A percentile compares a stretch with the other conserved stretches of the same genome.
phyloP scores from a whole-genome alignment of 768 basidiomycete genomes.

The Phaeotremella skinneri region DNA sequence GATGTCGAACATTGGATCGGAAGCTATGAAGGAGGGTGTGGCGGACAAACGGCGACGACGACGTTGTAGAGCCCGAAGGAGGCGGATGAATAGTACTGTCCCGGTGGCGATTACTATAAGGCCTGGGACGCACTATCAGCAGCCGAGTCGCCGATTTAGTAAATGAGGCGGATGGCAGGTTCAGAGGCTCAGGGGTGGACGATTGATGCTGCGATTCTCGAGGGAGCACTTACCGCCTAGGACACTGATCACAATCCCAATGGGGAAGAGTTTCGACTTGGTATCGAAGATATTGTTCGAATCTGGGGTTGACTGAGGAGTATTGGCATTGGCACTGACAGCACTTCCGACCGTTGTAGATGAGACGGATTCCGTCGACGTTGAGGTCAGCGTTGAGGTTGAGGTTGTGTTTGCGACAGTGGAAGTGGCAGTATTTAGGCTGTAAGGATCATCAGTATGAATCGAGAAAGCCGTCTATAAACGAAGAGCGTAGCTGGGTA shows the following conservation, averaged over 20 bases:
- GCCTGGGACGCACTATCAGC: slow-evolving; percentile 14
- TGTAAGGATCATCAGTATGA: no score
- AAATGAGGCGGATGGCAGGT: neutral
- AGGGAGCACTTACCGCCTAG: slow-evolving; percentile 18
- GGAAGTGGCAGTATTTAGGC: neutral
- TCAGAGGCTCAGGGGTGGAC: neutral
- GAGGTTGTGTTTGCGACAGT: neutral
- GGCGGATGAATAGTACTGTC: slow-evolving; percentile 16
- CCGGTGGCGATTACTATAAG: slow-evolving; percentile 13
- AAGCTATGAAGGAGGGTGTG: slow-evolving; percentile 10
- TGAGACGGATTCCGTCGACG: neutral
- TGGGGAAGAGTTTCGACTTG: slow-evolving; percentile 25
- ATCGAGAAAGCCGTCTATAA: no score
- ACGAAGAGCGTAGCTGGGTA: no score
- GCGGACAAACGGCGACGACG: slow-evolving; percentile 6
- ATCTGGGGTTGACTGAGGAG: neutral
- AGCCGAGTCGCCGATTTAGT: neutral
- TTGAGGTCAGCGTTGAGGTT: neutral
- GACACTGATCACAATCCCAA: slow-evolving; percentile 21
- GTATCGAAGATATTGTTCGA: slow-evolving; percentile 23
- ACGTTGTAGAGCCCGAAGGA: slow-evolving; percentile 11
- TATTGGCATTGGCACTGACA: slow-evolving; percentile 6
- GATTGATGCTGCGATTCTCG: neutral
- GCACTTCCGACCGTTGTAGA: neutral
- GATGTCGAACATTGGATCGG: slow-evolving; percentile 1